phyloP scores from a whole-genome alignment of 2,329 filamentous ascomycete genomes.

The Nothophoma quercina region DNA sequence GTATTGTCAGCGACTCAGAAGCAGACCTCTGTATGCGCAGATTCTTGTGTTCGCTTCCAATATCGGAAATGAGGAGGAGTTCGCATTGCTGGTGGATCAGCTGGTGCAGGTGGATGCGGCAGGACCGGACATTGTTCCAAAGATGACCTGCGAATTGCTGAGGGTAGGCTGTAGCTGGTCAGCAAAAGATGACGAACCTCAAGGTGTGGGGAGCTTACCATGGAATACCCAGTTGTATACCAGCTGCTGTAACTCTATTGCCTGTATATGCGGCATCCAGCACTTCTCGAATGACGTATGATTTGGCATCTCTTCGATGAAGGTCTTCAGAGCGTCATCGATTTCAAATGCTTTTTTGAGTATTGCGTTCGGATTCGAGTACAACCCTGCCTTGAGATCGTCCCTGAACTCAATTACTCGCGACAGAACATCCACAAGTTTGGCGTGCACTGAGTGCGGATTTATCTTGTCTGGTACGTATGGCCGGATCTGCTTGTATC shows the following conservation, averaged over 20 bases:
- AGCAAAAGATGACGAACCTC: neutral
- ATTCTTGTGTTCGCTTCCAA: neutral
- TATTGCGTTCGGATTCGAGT: conserved; percentile 10
- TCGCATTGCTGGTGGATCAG: conserved; percentile 28
- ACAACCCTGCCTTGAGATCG: conserved; percentile 5
- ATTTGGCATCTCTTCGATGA: conserved; percentile 24
- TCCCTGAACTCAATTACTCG: conserved; percentile 27
- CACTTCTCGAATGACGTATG: conserved; percentile 20
- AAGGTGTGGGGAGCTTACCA: conserved; percentile 4
- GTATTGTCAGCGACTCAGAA: conserved; percentile 21
- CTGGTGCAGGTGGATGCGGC: conserved; percentile 35
- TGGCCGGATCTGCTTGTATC: conserved; percentile 21
- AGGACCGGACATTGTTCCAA: conserved; percentile 37
- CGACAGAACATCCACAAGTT: conserved; percentile 29
- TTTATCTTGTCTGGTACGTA: conserved; percentile 14
- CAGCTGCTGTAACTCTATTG: conserved; percentile 17
- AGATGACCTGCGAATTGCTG: conserved; percentile 31
- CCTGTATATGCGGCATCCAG: conserved; percentile 7
- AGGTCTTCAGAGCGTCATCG: conserved; percentile 24
- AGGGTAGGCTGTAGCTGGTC: conserved; percentile 22
- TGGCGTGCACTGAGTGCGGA: conserved; percentile 17
- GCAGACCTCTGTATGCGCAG: conserved; percentile 13
- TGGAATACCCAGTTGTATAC: conserved; percentile 33
- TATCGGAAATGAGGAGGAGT: conserved; percentile 3
- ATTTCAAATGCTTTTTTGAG: conserved; percentile 23